Conservation (phyloP, 345 rosid species). For the Pistacia integerrima region DNA sequence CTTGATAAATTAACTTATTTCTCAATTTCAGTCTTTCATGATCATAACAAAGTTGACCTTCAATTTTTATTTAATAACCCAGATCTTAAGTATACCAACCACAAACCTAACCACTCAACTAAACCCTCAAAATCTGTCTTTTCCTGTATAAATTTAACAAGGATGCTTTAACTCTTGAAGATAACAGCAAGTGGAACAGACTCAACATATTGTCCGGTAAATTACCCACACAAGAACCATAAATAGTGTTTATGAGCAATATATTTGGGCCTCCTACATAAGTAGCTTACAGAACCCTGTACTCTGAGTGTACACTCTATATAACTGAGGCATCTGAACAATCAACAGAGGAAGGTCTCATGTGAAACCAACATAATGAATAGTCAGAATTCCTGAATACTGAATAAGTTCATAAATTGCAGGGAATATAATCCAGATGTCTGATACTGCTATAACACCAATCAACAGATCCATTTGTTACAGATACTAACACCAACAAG, state of each 20-base stretch:
- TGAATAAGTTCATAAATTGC: neutral
- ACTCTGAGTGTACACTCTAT: neutral
- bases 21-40: neutral
- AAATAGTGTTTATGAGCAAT: neutral
- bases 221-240: neutral
- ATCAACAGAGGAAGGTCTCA: neutral
- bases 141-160: neutral
- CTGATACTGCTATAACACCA: neutral
- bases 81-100: neutral
- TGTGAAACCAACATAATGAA: neutral
- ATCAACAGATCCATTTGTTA: neutral
- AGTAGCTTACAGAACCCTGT: neutral
- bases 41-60: neutral
- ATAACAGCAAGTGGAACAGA: neutral
- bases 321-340: neutral
- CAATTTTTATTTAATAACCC: too few relatives aligned
- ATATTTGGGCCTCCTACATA: neutral
- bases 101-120: neutral
- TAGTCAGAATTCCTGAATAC: neutral
- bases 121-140: neutral
- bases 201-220: neutral
- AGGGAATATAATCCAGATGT: neutral
- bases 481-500: neutral
- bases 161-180: neutral
- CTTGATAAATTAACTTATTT: neutral